These are phyloP conservation scores for Exutisphaerella laricina DNA, from an alignment of 2,329 filamentous ascomycete genomes.

Conservation along the genomic window DNA sequence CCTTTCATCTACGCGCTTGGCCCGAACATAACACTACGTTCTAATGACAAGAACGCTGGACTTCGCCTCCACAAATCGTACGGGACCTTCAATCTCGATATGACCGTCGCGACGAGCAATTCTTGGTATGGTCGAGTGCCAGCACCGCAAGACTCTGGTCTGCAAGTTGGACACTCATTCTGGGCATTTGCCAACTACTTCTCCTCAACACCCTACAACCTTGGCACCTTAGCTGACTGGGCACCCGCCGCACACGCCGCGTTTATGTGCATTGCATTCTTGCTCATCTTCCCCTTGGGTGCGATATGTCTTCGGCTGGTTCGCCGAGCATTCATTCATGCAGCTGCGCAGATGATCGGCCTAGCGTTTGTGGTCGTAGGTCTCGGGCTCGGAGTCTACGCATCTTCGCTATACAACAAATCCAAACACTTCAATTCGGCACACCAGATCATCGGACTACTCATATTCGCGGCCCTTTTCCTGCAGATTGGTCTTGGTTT, in stretches of 20 bases:
- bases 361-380: slow-evolving; percentile 36
- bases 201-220: slow-evolving; percentile 24
- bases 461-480: slow-evolving; percentile 33
- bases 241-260: slow-evolving; percentile 27
- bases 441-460: slow-evolving; percentile 46
- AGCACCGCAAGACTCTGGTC: slow-evolving; percentile 26
- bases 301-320: slow-evolving; percentile 36
- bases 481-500: slow-evolving; percentile 38
- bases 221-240: slow-evolving; percentile 20
- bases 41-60: slow-evolving; percentile 29
- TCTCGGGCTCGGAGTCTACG: slow-evolving; percentile 40
- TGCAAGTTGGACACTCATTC: slow-evolving; percentile 18
- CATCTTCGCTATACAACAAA: slow-evolving; percentile 37
- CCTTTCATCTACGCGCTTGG: slow-evolving; percentile 43
- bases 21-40: slow-evolving; percentile 27
- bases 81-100: slow-evolving; percentile 39
- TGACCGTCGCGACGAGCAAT: slow-evolving; percentile 34
- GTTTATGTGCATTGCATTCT: slow-evolving; percentile 34
- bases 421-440: slow-evolving; percentile 40
- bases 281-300: slow-evolving; percentile 35
- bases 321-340: slow-evolving; percentile 39
- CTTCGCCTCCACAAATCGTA: slow-evolving; percentile 37
- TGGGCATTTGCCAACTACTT: slow-evolving; percentile 25
- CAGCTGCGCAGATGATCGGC: slow-evolving; percentile 37
- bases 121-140: slow-evolving; percentile 33